These are phyloP conservation scores for Silene vulgaris DNA, from an alignment of 179 eudicot species.

Conservation along the genomic window DNA sequence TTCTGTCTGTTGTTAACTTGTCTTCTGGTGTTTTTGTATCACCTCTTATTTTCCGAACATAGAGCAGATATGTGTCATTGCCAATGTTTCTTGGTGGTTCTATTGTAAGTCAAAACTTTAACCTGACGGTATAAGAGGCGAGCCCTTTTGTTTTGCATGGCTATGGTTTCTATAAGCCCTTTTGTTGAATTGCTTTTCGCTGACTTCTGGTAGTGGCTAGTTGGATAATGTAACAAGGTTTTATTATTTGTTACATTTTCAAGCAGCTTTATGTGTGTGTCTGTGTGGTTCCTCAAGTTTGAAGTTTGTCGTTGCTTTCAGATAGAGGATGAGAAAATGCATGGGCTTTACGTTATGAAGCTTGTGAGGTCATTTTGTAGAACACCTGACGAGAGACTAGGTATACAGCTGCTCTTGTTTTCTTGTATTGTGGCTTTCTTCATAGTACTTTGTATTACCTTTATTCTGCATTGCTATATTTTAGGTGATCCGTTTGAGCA, in stretches of 20 bases:
- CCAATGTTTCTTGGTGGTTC: constrained; percentile 3
- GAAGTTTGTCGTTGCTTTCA: constrained; percentile 26
- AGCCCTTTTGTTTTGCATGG: background rate
- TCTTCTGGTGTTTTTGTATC: background rate
- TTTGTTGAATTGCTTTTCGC: background rate
- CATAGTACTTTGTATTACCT: background rate
- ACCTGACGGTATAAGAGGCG: background rate
- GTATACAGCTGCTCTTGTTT: constrained; percentile 29
- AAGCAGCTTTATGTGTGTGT: background rate
- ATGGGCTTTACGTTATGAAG: constrained; percentile 72
- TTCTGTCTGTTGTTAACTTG: constrained; percentile 6
- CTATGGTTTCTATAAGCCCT: background rate
- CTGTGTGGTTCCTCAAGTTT: constrained; percentile 13
- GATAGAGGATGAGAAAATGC: constrained; percentile 80
- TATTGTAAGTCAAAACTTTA: background rate
- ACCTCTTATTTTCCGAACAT: background rate
- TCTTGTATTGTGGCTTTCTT: background rate
- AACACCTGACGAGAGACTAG: constrained; percentile 54
- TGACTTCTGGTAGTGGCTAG: background rate
- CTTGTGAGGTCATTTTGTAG: constrained; percentile 92
- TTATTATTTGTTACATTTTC: background rate
- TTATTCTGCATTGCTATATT: constrained; percentile 15
- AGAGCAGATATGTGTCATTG: background rate
- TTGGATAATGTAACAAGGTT: background rate
- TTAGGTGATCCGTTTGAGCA: constrained; percentile 91